These are phyloP conservation scores for Fomitopsis pulvina DNA, from an alignment of 768 basidiomycete species.

Conservation along the genomic window DNA sequence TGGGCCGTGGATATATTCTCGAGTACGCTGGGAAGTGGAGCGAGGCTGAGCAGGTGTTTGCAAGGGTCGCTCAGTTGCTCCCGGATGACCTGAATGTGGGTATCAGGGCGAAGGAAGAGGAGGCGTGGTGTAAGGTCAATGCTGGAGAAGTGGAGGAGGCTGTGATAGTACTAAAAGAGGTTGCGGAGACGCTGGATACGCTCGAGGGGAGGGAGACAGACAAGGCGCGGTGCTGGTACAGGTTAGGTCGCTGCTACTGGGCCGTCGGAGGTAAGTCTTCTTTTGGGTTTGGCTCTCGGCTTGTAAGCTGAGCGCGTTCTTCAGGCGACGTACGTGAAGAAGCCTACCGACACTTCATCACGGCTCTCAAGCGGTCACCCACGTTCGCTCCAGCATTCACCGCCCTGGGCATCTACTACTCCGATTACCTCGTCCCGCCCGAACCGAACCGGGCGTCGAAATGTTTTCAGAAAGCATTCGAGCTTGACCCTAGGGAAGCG, in stretches of 20 bases:
- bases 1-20: slow-evolving; percentile 70
- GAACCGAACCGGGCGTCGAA: slow-evolving; percentile 85
- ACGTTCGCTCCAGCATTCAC: slow-evolving; percentile 90
- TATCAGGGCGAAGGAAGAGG: slow-evolving; percentile 70
- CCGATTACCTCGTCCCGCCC: slow-evolving; percentile 58
- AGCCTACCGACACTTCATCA: slow-evolving; percentile 75
- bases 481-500: slow-evolving; percentile 84
- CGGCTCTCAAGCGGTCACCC: slow-evolving; percentile 66
- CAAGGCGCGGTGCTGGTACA: slow-evolving; percentile 77
- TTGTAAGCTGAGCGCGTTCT: not conserved
- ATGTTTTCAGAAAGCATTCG: slow-evolving; percentile 98
- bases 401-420: slow-evolving; percentile 87
- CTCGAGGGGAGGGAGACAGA: slow-evolving; percentile 47
- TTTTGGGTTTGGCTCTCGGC: not conserved
- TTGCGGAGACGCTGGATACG: slow-evolving; percentile 38
- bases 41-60: slow-evolving; percentile 59
- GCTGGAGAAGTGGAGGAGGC: slow-evolving; percentile 40
- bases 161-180: slow-evolving; percentile 38
- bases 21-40: slow-evolving; percentile 60
- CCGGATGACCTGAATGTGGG: slow-evolving; percentile 39
- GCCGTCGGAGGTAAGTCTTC: slow-evolving; percentile 52
- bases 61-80: slow-evolving; percentile 43
- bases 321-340: slow-evolving; percentile 48
- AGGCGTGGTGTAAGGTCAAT: slow-evolving; percentile 77
- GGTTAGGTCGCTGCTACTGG: slow-evolving; percentile 76